These are phyloP conservation scores for Glycine tomentella DNA, from an alignment of 306 rosid genomes.

Conservation along the genomic window DNA sequence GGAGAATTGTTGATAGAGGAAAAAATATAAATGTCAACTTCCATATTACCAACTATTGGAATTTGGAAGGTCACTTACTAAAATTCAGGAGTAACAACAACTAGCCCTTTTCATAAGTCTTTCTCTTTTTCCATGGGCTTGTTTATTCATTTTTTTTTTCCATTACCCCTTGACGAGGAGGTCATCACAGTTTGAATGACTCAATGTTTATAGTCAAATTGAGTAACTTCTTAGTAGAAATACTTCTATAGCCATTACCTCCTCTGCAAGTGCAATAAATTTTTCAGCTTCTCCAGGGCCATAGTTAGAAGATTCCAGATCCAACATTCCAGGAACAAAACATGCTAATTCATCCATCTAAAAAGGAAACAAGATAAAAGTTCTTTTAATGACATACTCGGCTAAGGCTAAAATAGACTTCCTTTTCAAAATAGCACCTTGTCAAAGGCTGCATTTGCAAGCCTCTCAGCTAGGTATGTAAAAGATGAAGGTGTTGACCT, in stretches of 20 bases:
- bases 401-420: constrained; percentile 15
- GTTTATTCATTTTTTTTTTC: constrained; percentile 4
- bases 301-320: constrained; percentile 65
- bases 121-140: constrained; percentile 4
- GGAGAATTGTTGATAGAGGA: no score
- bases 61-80: background rate
- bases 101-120: constrained; percentile 17
- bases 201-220: constrained; percentile 14
- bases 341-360: constrained; percentile 87
- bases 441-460: constrained; percentile 54
- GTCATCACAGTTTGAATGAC: constrained; percentile 5
- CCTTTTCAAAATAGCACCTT: constrained; percentile 56
- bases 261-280: constrained; percentile 64
- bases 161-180: background rate
- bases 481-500: constrained; percentile 68
- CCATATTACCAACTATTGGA: no score
- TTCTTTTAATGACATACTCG: constrained; percentile 29
- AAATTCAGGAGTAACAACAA: background rate
- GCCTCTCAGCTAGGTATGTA: constrained; percentile 56
- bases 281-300: constrained; percentile 56
- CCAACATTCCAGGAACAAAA: constrained; percentile 78
- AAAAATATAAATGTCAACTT: no score
- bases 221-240: constrained; percentile 28
- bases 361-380: constrained; percentile 24
- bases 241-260: constrained; percentile 53